These are phyloP conservation scores for Curvularia hawaiiensis DNA, from an alignment of 2,329 filamentous ascomycete species.

Conservation along the genomic window DNA sequence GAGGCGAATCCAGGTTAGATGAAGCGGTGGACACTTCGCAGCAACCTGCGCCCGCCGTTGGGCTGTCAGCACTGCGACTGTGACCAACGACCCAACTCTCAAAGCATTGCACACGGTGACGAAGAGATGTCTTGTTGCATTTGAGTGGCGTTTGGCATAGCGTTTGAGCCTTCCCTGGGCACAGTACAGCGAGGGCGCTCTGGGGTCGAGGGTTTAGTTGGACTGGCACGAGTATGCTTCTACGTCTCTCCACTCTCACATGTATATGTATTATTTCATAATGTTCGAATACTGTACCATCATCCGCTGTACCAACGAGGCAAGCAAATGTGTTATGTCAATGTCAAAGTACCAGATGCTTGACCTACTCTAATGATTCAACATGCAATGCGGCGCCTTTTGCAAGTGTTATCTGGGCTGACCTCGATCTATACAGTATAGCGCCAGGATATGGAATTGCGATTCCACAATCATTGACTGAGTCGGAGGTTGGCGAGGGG, in stretches of 20 bases:
- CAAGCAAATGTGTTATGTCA: not conserved
- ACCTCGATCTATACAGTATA: no score
- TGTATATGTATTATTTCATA: conserved; percentile 14
- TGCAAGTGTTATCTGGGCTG: not conserved
- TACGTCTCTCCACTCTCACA: conserved; percentile 25
- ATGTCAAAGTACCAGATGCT: not conserved
- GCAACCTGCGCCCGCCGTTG: not conserved
- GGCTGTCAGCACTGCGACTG: not conserved
- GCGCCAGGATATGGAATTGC: not conserved
- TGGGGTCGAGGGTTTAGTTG: conserved; percentile 5
- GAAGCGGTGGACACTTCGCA: not conserved
- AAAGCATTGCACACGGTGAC: conserved; percentile 1
- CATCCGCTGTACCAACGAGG: conserved; percentile 3
- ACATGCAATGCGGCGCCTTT: not conserved
- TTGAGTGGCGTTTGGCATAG: conserved; percentile 33
- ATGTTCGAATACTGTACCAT: conserved; percentile 27
- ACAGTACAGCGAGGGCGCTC: conserved; percentile 15
- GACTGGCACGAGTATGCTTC: conserved; percentile 11
- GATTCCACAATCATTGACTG: not conserved
- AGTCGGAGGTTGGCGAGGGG: not conserved
- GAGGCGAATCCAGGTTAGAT: conserved; percentile 12
- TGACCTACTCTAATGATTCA: no score
- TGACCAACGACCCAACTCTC: not conserved
- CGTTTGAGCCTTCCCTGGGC: conserved; percentile 18
- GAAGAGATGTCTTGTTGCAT: conserved; percentile 22